Percentiles rank a stretch among this genome's conserved stretches.
Evolutionary conservation across 2,329 filamentous ascomycete genomes (phyloP).

Genomic region (Hymenoscyphus infarciens): DNA sequence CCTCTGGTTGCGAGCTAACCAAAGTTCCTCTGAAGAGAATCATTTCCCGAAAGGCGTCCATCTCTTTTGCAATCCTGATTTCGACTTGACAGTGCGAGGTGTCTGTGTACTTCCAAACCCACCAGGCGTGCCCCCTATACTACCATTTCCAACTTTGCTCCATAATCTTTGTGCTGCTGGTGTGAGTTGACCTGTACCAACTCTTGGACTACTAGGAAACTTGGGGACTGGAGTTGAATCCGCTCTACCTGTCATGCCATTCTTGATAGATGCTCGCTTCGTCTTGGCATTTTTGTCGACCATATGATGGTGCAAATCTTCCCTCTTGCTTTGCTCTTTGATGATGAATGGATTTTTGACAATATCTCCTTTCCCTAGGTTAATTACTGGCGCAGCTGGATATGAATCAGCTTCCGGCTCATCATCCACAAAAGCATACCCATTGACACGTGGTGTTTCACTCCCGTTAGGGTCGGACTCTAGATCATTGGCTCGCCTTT

Average conservation of each 20-base stretch:
- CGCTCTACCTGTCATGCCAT: conserved; percentile 57
- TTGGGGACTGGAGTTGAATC: conserved; percentile 62
- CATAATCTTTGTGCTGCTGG: conserved; percentile 70
- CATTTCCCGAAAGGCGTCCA: conserved; percentile 30
- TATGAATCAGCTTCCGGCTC: conserved; percentile 53
- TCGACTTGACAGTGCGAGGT: conserved; percentile 27
- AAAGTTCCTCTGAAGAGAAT: neutral
- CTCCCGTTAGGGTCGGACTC: conserved; percentile 55
- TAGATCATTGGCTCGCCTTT: conserved; percentile 57
- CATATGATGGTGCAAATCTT: conserved; percentile 80
- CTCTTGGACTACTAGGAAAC: conserved; percentile 63
- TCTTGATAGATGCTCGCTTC: conserved; percentile 59
- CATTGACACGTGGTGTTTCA: conserved; percentile 87
- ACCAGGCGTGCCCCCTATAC: conserved; percentile 30
- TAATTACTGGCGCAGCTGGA: conserved; percentile 43
- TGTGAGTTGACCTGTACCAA: conserved; percentile 55
- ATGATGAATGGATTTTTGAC: conserved; percentile 78
- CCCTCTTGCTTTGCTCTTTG: conserved; percentile 68
- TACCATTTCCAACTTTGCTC: conserved; percentile 53
- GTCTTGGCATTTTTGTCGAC: conserved; percentile 76
- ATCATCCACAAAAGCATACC: conserved; percentile 91
- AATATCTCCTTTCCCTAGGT: conserved; percentile 57
- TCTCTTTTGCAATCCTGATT: conserved; percentile 28
- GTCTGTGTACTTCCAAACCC: conserved; percentile 29
- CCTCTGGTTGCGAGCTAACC: neutral